Base-by-base conservation (phyloP, 345 rosid species). In the Gossypium herbaceum region DNA sequence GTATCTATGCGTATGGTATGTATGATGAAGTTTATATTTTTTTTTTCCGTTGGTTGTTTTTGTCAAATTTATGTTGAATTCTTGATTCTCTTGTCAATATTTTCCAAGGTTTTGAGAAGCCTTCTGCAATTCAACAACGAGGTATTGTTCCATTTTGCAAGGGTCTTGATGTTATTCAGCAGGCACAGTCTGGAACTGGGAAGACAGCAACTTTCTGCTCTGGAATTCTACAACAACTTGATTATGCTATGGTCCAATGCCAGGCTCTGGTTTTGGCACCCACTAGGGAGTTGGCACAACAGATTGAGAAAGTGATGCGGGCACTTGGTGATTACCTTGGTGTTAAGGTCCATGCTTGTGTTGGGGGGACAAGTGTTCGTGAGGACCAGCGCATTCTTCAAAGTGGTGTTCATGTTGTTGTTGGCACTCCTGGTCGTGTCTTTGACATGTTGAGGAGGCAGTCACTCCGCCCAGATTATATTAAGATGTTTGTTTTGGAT, bases 401-500 rank as follows among this genome's bases (percentile, higher is more conserved):
- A 82, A 79, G 87, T 76, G 98, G 97, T 75, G 98, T 92, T 43
- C 97, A 94, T 83, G 98, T 89, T 80, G 98, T 94, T 47, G 98
- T 94, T 47, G 98, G 98, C 11, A 94, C 98, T 47, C 98, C 98
- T 16, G 97, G 97, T 20, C 98, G 98, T 85, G 98, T 94, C 60
- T 94, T 92, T 76, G 98, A 94, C 86, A 90, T 94, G 98, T 76
- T 94, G 74, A 84, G 91, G 8, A 88, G 97, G 82, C 93, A 94
- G 69, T 94, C 97, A 3, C 94, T 94, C 44, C 88, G 90, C 3
- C 87, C 94, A 2, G 97, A 92, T 77, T 78, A 86, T 24, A 94
- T 94, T 69, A 91, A 68, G 75, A 94, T 92, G 96, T 94, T 92
- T 78, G 97, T 94, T 19, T 80, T 94, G 77, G 98, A 94, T 68